Percentiles rank a stretch among this genome's conserved stretches.
These are phyloP conservation scores for Boletus mariae DNA, from an alignment of 1,284 basidiomycete species.

Conservation along the genomic window DNA sequence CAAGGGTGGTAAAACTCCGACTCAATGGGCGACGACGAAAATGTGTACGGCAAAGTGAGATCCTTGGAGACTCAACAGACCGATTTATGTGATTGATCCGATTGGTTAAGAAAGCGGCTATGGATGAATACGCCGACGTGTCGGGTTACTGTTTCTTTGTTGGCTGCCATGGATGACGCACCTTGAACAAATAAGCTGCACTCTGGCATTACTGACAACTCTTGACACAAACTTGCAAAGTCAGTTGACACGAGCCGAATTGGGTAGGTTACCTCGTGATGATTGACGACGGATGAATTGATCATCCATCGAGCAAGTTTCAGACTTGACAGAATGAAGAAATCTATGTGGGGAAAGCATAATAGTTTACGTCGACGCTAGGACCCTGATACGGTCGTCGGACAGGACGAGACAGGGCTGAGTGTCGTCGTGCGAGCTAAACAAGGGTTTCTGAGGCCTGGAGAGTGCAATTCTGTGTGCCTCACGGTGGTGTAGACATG, in stretches of 20 bases:
- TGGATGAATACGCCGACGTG: not conserved
- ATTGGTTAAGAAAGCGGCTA: not conserved
- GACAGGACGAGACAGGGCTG: no score
- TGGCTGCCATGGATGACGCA: not conserved
- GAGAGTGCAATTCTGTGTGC: no score
- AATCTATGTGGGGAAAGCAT: not conserved
- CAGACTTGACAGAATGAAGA: not conserved
- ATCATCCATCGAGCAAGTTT: not conserved
- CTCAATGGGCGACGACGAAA: no score
- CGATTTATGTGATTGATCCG: not conserved
- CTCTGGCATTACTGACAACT: not conserved
- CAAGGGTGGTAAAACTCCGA: not conserved
- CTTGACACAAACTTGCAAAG: no score
- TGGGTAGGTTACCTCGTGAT: not conserved
- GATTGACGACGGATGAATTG: not conserved
- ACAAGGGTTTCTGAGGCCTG: no score
- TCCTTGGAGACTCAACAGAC: not conserved
- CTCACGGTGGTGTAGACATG: no score
- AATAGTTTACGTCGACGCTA: no score
- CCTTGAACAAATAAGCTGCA: not conserved
- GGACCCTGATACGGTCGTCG: no score
- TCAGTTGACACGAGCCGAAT: not conserved
- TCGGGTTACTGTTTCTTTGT: not conserved
- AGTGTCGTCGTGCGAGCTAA: no score
- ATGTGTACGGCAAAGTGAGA: not conserved